Evolutionary conservation across 352 stramenopile genomes (phyloP).

Genomic region (Phytophthora hibernalis): DNA sequence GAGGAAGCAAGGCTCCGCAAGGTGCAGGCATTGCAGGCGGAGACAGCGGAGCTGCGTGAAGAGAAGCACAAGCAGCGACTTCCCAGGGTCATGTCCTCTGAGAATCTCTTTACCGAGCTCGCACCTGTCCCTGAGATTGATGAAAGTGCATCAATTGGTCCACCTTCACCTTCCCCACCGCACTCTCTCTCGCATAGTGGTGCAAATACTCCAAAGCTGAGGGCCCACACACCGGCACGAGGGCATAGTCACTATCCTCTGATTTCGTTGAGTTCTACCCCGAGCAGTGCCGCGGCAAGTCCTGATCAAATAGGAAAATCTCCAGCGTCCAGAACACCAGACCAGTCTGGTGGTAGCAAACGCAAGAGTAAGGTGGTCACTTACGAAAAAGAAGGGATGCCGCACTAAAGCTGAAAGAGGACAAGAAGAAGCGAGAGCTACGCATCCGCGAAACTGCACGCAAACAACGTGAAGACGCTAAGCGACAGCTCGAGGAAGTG

Average conservation of each 20-base stretch:
- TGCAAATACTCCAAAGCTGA: constrained; percentile 31
- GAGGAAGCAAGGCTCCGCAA: constrained; percentile 28
- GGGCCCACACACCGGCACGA: constrained; percentile 15
- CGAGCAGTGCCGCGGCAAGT: constrained; percentile 35
- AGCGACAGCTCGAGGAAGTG: constrained; percentile 66
- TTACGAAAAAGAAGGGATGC: constrained; percentile 69
- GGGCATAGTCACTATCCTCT: constrained; percentile 24
- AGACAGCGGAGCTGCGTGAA: constrained; percentile 25
- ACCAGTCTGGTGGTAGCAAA: constrained; percentile 29
- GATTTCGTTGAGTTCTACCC: constrained; percentile 36
- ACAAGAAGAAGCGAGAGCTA: constrained; percentile 72
- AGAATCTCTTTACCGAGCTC: constrained; percentile 55
- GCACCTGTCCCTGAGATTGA: constrained; percentile 57
- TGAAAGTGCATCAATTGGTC: constrained; percentile 46
- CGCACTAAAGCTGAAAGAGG: constrained; percentile 70
- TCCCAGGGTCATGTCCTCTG: constrained; percentile 22
- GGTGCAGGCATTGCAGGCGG: constrained; percentile 22
- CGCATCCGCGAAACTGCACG: constrained; percentile 64
- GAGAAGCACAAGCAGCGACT: constrained; percentile 38
- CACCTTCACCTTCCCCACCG: constrained; percentile 34
- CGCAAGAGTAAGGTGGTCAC: constrained; percentile 34
- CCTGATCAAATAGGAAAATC: constrained; percentile 27
- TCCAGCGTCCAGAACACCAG: constrained; percentile 27
- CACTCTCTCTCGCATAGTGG: constrained; percentile 35
- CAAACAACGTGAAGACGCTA: constrained; percentile 71